Conservation (phyloP, 805 yeast species). For the Ogataea nakhonphanomensis region DNA sequence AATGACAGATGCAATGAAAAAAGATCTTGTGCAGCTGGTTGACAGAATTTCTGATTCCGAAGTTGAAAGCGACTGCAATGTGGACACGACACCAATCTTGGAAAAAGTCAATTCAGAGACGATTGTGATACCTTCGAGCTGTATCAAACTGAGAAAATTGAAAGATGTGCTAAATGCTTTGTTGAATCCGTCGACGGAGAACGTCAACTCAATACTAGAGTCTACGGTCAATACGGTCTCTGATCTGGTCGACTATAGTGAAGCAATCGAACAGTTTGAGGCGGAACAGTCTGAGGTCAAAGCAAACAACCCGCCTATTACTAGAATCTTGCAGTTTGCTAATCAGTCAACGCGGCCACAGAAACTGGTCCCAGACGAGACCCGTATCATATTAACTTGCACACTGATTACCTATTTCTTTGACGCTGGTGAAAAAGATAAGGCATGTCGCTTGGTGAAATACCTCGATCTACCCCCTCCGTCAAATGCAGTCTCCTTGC, state of each 20-base stretch:
- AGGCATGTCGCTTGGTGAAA: constrained; percentile 25
- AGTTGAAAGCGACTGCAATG: constrained; percentile 2
- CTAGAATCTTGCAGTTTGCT: constrained; percentile 16
- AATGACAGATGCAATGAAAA: constrained; percentile 19
- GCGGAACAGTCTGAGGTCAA: constrained; percentile 3
- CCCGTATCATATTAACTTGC: constrained; percentile 30
- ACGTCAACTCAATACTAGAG: constrained; percentile 25
- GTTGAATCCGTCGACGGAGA: constrained; percentile 20
- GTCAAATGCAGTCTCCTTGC: constrained; percentile 26
- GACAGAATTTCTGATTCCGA: constrained; percentile 2
- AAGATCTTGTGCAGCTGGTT: constrained; percentile 15
- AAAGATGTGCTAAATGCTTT: constrained; percentile 28
- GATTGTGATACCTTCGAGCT: constrained; percentile 24
- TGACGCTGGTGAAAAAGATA: constrained; percentile 17
- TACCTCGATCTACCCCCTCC: constrained; percentile 21
- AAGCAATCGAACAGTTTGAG: constrained; percentile 12
- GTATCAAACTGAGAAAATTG: constrained; percentile 28
- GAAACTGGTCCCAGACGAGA: constrained; percentile 27
- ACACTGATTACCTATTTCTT: constrained; percentile 29
- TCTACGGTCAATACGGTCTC: constrained; percentile 23
- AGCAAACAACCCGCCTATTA: constrained; percentile 12
- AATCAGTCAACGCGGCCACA: constrained; percentile 11
- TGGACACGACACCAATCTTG: constrained; percentile 9
- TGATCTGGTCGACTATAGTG: constrained; percentile 21
- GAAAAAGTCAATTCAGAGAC: constrained; percentile 15